These are phyloP conservation scores for Anacardium occidentale DNA, from an alignment of 345 rosid species.

Conservation along the genomic window DNA sequence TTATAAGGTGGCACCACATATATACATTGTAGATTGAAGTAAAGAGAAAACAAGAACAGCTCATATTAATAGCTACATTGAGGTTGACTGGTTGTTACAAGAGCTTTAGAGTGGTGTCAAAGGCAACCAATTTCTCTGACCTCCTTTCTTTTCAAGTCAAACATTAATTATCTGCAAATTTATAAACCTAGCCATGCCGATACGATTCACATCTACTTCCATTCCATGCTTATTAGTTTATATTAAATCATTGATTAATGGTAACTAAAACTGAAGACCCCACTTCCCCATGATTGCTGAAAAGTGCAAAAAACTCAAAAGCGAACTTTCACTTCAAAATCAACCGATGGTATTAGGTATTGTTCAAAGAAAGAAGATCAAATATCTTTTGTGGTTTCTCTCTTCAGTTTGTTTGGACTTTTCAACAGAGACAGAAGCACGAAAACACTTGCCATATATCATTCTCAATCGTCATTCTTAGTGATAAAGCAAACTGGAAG, in stretches of 20 bases:
- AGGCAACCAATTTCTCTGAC: slow-evolving; percentile 7
- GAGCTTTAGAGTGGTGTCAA: background rate
- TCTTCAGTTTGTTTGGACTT: too few relatives aligned
- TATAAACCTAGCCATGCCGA: background rate
- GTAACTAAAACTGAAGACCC: slow-evolving; percentile 44
- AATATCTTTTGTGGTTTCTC: too few relatives aligned
- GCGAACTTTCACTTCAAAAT: slow-evolving; percentile 14
- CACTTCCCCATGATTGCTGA: background rate
- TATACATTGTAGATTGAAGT: background rate
- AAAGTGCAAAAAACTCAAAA: background rate
- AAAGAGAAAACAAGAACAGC: background rate
- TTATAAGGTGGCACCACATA: background rate
- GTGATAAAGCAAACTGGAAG: background rate
- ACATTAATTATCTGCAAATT: background rate
- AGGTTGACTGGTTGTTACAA: background rate
- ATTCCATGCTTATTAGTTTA: background rate
- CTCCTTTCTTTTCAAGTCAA: background rate
- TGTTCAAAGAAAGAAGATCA: too few relatives aligned
- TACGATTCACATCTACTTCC: background rate
- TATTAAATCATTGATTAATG: too few relatives aligned
- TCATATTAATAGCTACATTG: background rate
- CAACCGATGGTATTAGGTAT: slow-evolving; percentile 36
- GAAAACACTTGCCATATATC: background rate
- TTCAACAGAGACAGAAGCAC: too few relatives aligned
- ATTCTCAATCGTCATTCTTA: background rate